Evolutionary conservation across 2,329 filamentous ascomycete genomes (phyloP).

Genomic region (Sporothrix protearum): DNA sequence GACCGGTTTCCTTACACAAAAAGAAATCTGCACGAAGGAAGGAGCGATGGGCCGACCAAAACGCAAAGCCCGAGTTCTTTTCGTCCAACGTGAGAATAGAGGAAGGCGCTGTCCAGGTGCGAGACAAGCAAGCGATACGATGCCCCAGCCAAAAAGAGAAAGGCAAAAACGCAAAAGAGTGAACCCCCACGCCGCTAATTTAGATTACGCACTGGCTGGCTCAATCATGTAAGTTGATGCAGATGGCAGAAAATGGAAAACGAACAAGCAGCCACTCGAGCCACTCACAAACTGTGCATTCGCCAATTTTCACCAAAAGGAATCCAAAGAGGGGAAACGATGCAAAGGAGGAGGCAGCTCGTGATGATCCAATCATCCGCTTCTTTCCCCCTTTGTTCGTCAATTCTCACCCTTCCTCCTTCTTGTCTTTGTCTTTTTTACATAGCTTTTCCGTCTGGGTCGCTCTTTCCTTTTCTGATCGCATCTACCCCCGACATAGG

Average conservation of each 20-base stretch:
- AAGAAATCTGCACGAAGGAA: not conserved
- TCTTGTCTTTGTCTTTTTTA: not conserved
- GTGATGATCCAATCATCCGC: constrained; percentile 1
- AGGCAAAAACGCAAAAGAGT: not conserved
- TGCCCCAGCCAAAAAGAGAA: not conserved
- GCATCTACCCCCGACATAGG: not conserved
- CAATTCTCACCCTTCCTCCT: not conserved
- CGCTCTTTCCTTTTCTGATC: constrained; percentile 5
- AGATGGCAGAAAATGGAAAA: not conserved
- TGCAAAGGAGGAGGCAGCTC: not conserved
- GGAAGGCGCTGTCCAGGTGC: not conserved
- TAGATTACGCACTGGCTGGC: constrained; percentile 6
- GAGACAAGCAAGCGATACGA: not conserved
- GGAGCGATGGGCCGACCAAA: not conserved
- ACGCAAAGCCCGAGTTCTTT: constrained; percentile 7
- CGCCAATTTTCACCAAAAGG: constrained; percentile 7
- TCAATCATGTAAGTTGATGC: constrained; percentile 10
- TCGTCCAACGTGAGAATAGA: not conserved
- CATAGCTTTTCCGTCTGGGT: not conserved
- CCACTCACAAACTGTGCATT: not conserved
- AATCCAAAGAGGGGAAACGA: constrained; percentile 11
- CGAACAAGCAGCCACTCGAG: not conserved
- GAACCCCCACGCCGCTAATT: constrained; percentile 21
- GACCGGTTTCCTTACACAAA: constrained; percentile 5
- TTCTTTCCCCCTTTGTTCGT: not conserved